phyloP scores from a whole-genome alignment of 495 filamentous ascomycete genomes.

The Apodospora peruviana region DNA sequence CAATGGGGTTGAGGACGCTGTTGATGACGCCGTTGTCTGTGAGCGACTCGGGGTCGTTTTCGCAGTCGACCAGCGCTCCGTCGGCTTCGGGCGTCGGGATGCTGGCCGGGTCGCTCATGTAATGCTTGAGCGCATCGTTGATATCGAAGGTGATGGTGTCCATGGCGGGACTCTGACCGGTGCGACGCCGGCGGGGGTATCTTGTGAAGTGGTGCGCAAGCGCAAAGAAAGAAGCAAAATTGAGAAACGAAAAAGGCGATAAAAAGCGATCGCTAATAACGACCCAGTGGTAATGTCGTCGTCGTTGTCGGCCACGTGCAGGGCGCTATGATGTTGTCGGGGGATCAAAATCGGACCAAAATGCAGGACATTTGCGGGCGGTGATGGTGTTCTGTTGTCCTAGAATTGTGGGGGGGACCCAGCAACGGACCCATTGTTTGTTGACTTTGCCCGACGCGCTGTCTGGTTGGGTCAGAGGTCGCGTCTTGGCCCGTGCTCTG shows the following conservation, averaged over 20 bases:
- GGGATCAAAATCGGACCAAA: conserved; percentile 1
- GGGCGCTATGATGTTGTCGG: conserved; percentile 7
- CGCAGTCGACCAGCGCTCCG: conserved; percentile 78
- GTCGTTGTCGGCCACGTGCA: conserved; percentile 12
- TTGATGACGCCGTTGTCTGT: conserved; percentile 70
- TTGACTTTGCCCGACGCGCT: conserved; percentile 22
- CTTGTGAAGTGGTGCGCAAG: background rate
- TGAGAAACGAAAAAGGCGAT: conserved; percentile 3
- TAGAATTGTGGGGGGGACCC: conserved; percentile 17
- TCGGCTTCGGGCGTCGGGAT: conserved; percentile 87
- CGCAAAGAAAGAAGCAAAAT: background rate
- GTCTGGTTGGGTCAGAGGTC: conserved; percentile 7
- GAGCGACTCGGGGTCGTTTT: conserved; percentile 82
- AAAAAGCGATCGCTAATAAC: background rate
- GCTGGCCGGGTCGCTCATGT: conserved; percentile 82
- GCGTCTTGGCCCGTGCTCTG: conserved; percentile 20
- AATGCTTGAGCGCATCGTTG: conserved; percentile 90
- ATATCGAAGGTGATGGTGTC: conserved; percentile 82
- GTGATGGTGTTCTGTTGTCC: conserved; percentile 1
- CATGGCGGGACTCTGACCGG: conserved; percentile 48
- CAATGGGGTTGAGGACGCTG: conserved; percentile 80
- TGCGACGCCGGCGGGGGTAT: conserved; percentile 1
- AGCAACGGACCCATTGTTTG: conserved; percentile 42
- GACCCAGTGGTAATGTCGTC: background rate
- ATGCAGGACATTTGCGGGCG: background rate